Base-by-base conservation (phyloP, 2,329 filamentous ascomycete genomes). In the Xylaria multiplex region DNA sequence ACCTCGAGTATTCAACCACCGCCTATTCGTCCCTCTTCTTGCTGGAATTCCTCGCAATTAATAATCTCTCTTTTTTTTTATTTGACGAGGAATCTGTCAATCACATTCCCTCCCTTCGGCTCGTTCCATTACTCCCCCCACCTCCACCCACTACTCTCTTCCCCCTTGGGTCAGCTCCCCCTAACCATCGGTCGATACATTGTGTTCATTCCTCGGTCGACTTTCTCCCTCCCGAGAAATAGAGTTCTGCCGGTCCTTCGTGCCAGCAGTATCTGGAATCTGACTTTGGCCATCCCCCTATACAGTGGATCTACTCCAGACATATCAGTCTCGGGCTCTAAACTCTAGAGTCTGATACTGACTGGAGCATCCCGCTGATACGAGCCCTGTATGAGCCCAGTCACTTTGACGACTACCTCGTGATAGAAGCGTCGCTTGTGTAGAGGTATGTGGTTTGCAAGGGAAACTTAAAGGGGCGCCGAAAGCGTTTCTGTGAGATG, bases 351-450 rank as follows among this genome's bases (percentile, higher is more conserved):
- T 77, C 76, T 76, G 69, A 71, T 73, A 71, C 75, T 74, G 75
- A 72, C 75, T 76, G 73, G 74, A 77, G 76, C 72, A 76, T 72
- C 68, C 69, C 65, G 67, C 65, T 66, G 62, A 66, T 63, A 66
- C 71, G 70, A 74, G 74, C 73, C 75, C 75, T 77, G 74, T 73
- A 78, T 78, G 75, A 76, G 70, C 73, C 74, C 71, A 69, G 71
- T 72, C 71, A 69, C 66, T 65, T 70, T 66, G 63, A 73, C 66
- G 66, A 71, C 66, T 68, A 70, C 69, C 69, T 69, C 67, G 62
- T 64, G 70, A 69, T 74, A 75, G 75, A 72, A 72, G 74, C 73
- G 73, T 75, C 70, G 74, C 73, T 71, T 67, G 75, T 76, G 75
- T 75, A 73, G 74, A 78, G 76, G 76, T 78, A 75, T 68, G 75